Evolutionary conservation across 345 rosid genomes (phyloP).

Genomic region (Melaleuca quinquenervia): DNA sequence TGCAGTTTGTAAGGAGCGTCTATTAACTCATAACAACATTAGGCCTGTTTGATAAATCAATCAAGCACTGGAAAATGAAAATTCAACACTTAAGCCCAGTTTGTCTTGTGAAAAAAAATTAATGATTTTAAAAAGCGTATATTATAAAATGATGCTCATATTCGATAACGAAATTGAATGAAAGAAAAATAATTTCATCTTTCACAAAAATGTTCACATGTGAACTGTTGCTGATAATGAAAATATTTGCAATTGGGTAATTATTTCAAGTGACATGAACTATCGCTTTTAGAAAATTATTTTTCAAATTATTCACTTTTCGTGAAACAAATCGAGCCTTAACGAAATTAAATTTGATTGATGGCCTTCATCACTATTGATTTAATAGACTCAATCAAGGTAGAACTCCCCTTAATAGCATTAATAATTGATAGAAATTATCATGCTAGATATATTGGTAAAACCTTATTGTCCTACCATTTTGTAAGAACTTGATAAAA

Average conservation of each 20-base stretch:
- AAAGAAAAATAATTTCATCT: too few species aligned
- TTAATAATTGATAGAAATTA: neutral
- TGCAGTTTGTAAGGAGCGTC: neutral
- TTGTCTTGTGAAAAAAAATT: too few species aligned
- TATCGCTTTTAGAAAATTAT: too few species aligned
- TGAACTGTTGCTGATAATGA: too few species aligned
- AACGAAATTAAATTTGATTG: neutral
- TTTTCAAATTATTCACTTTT: too few species aligned
- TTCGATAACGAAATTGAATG: too few species aligned
- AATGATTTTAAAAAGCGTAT: too few species aligned
- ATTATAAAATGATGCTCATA: too few species aligned
- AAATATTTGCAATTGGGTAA: too few species aligned
- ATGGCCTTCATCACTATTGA: neutral
- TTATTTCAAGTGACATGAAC: too few species aligned
- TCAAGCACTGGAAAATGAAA: neutral
- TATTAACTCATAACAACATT: neutral
- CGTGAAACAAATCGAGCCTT: fast-evolving
- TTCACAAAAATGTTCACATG: too few species aligned
- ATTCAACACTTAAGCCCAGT: too few species aligned
- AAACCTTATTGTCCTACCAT: neutral
- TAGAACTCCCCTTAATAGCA: neutral
- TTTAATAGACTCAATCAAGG: neutral
- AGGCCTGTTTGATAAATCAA: neutral
- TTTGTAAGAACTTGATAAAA: neutral
- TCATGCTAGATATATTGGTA: neutral